phyloP scores from a whole-genome alignment of 371 early-diverging fungal genomes.

The Saksenaea vasiformis region DNA sequence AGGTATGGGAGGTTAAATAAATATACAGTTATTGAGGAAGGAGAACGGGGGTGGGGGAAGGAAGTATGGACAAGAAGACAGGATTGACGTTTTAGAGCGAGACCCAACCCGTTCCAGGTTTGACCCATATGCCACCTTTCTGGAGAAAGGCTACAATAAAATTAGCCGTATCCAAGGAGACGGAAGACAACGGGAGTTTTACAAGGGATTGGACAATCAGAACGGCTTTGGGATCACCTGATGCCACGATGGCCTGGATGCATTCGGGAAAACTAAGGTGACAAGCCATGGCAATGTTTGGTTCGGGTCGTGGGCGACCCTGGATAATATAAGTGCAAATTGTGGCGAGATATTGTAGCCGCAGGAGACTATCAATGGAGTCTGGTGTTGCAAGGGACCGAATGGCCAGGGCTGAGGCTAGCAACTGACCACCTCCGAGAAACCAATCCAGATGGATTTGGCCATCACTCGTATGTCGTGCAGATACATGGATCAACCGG shows the following conservation, averaged over 20 bases:
- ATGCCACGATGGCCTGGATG: conserved; percentile 20
- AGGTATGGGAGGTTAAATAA: not conserved
- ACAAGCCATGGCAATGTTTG: not conserved
- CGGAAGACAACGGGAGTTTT: conserved; percentile 16
- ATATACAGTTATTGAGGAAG: not conserved
- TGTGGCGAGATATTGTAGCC: conserved; percentile 29
- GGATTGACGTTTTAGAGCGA: not conserved
- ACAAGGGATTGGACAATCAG: conserved; percentile 25
- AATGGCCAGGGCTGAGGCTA: conserved; percentile 35
- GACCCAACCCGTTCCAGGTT: conserved; percentile 30
- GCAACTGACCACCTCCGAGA: conserved; percentile 36
- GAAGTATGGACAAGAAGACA: not conserved
- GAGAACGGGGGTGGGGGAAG: not conserved
- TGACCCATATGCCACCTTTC: conserved; percentile 31
- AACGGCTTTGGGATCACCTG: conserved; percentile 29
- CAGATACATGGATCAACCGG: conserved; percentile 12
- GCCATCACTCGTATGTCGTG: not conserved
- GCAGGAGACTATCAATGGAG: conserved; percentile 10
- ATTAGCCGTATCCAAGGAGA: conserved; percentile 17
- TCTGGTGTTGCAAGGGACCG: conserved; percentile 16
- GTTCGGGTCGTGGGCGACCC: conserved; percentile 25
- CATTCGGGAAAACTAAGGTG: conserved; percentile 20
- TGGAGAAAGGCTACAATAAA: conserved; percentile 25
- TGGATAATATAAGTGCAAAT: conserved; percentile 40
- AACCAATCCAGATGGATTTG: conserved; percentile 34